phyloP scores from a whole-genome alignment of 306 rosid species.

The Cicer chorassanicum region DNA sequence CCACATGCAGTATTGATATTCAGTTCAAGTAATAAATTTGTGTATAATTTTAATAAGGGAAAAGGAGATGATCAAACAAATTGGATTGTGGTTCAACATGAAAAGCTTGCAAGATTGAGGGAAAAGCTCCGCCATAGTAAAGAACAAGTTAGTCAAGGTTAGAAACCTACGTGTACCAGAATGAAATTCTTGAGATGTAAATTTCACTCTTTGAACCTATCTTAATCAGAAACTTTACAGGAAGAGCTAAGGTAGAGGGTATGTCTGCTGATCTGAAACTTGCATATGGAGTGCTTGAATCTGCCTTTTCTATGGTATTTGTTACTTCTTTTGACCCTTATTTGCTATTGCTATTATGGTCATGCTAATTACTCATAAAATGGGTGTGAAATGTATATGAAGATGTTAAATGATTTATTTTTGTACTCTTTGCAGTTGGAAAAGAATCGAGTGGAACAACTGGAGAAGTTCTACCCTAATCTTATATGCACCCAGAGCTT shows the following conservation, averaged over 20 bases:
- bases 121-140: slow-evolving; percentile 66
- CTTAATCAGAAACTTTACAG: slow-evolving; percentile 55
- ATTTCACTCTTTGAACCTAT: slow-evolving; percentile 40
- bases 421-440: slow-evolving; percentile 70
- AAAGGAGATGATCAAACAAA: slow-evolving; percentile 84
- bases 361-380: slow-evolving; percentile 1
- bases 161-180: slow-evolving; percentile 25
- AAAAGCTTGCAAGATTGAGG: slow-evolving; percentile 76
- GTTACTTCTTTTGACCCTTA: slow-evolving; percentile 29
- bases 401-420: slow-evolving; percentile 36
- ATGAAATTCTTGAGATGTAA: slow-evolving; percentile 27
- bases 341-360: slow-evolving; percentile 21
- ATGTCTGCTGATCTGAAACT: slow-evolving; percentile 66
- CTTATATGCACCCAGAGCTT: slow-evolving; percentile 88
- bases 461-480: slow-evolving; percentile 89
- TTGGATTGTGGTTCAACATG: slow-evolving; percentile 85
- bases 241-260: slow-evolving; percentile 69
- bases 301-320: slow-evolving; percentile 74
- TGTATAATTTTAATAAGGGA: slow-evolving; percentile 59
- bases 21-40: slow-evolving; percentile 41
- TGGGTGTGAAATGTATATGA: slow-evolving; percentile 33
- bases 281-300: slow-evolving; percentile 74
- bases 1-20: slow-evolving; percentile 22
- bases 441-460: slow-evolving; percentile 77
- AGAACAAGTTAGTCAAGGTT: slow-evolving; percentile 77